These are phyloP conservation scores for Quercus lobata DNA, from an alignment of 331 rosid genomes.

Conservation along the genomic window DNA sequence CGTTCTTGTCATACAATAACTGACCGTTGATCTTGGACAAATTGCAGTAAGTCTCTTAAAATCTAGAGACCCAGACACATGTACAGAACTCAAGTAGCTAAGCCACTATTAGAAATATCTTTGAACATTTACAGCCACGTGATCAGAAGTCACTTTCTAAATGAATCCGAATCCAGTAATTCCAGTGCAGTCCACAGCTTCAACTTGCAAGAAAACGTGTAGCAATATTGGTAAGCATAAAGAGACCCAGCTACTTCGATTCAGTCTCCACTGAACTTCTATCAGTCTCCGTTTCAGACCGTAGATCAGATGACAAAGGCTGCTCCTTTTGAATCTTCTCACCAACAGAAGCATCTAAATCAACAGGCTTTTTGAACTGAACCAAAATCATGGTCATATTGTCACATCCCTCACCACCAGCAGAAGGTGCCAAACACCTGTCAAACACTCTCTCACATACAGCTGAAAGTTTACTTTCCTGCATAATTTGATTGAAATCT, in stretches of 20 bases:
- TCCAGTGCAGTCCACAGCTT: slow-evolving; percentile 20
- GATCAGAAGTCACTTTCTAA: slow-evolving; percentile 21
- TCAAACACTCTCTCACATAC: slow-evolving; percentile 91
- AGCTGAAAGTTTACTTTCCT: slow-evolving; percentile 81
- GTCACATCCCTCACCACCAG: slow-evolving; percentile 94
- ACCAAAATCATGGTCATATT: slow-evolving; percentile 98
- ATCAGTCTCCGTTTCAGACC: slow-evolving; percentile 31
- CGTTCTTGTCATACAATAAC: neutral
- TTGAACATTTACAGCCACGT: slow-evolving; percentile 41
- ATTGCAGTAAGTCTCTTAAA: neutral
- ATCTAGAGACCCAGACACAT: slow-evolving; percentile 24
- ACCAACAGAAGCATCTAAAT: slow-evolving; percentile 23
- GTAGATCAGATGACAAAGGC: slow-evolving; percentile 38
- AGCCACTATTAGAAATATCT: slow-evolving; percentile 10
- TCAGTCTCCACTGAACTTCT: slow-evolving; percentile 11
- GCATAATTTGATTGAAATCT: slow-evolving; percentile 19
- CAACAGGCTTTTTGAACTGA: slow-evolving; percentile 61
- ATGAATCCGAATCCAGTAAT: slow-evolving; percentile 17
- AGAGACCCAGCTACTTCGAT: slow-evolving; percentile 12
- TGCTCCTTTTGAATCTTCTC: slow-evolving; percentile 6
- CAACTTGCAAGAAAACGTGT: slow-evolving; percentile 4
- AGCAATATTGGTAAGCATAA: slow-evolving; percentile 4
- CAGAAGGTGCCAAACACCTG: slow-evolving; percentile 87
- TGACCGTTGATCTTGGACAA: neutral
- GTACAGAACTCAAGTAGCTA: slow-evolving; percentile 39